phyloP scores from a whole-genome alignment of 495 filamentous ascomycete species.

The Cudoniella acicularis region DNA sequence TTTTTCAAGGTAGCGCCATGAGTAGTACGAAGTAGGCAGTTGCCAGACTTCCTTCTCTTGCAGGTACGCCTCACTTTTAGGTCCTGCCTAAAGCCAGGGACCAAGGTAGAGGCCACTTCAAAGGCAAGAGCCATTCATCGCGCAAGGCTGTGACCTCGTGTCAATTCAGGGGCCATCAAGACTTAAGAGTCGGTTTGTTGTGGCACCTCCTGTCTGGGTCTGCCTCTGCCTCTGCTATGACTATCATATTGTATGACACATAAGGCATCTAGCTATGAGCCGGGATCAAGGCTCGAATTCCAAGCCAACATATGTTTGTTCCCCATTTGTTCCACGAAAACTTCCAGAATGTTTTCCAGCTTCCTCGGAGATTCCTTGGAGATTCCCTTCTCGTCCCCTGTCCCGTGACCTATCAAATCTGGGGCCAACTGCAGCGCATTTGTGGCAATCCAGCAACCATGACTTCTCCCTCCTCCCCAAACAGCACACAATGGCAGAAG shows the following conservation, averaged over 20 bases:
- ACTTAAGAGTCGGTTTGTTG: no score
- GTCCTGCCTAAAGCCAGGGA: no score
- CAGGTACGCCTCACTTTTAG: no score
- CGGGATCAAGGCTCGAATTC: not conserved
- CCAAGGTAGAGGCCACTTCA: no score
- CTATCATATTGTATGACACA: no score
- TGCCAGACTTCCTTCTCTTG: no score
- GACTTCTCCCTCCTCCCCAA: not conserved
- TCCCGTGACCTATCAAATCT: conserved; percentile 9
- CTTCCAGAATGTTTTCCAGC: not conserved
- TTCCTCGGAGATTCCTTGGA: conserved; percentile 4
- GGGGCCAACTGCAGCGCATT: not conserved
- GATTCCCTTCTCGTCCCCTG: not conserved
- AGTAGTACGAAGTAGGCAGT: no score
- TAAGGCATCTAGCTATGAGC: no score
- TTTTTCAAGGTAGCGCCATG: no score
- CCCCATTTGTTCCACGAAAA: not conserved
- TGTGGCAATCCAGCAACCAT: not conserved
- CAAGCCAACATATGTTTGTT: not conserved
- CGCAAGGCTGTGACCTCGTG: conserved; percentile 1
- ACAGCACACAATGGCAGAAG: conserved; percentile 17
- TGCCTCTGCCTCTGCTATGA: no score
- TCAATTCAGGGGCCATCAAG: not conserved
- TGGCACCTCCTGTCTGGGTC: no score
- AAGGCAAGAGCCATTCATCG: not conserved